phyloP scores from a whole-genome alignment of 2,329 filamentous ascomycete species.

The Raffaelea arxii region DNA sequence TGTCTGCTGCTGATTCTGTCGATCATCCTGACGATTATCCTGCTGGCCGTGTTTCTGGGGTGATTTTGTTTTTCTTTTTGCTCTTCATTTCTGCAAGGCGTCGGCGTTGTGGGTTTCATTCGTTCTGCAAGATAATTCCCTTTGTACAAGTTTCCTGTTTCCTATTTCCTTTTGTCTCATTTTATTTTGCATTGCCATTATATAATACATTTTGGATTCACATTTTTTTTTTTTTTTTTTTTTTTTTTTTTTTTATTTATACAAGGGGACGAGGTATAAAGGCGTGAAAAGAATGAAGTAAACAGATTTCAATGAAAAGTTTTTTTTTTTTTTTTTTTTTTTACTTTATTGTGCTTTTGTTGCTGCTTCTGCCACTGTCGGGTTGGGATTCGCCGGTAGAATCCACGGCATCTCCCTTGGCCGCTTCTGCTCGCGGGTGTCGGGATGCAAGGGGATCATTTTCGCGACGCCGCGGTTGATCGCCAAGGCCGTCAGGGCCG shows the following conservation, averaged over 20 bases:
- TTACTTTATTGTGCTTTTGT: no score
- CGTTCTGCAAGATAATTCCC: no score
- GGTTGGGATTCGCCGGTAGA: slow-evolving; percentile 1
- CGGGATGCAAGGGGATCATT: slow-evolving; percentile 17
- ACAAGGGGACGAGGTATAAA: no score
- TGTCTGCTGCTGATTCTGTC: slow-evolving; percentile 82
- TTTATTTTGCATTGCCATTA: background rate
- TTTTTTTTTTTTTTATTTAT: slow-evolving; percentile 4
- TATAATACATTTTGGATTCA: background rate
- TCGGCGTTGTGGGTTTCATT: no score
- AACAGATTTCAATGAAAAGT: no score
- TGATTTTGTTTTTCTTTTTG: slow-evolving; percentile 25
- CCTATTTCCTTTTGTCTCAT: background rate
- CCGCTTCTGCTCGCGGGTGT: slow-evolving; percentile 9
- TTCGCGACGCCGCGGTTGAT: slow-evolving; percentile 15
- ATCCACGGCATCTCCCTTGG: slow-evolving; percentile 14
- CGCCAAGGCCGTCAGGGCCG: slow-evolving; percentile 17
- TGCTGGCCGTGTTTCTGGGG: slow-evolving; percentile 75
- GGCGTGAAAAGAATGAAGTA: no score
- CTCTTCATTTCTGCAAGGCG: background rate
- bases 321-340: no score
- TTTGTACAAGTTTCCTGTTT: no score
- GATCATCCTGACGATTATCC: slow-evolving; percentile 79
- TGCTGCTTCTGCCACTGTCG: no score
- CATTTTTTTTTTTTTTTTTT: background rate